Percentiles rank a stretch among this genome's conserved stretches.
Evolutionary conservation across 176 grass and related monocot species (phyloP).

Genomic region (barley (Hordeum vulgare)): MorexV3_pseudomolecules_assembly NC_058519.1:43695761-43696260

Average conservation of each 20-base stretch:
- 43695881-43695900: slow-evolving; percentile 48
- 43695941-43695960: slow-evolving; percentile 38
- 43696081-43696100: background rate
- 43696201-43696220: no score
- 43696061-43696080: background rate
- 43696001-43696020: background rate
- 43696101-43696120: background rate
- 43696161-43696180: no score
- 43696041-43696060: background rate
- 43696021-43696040: background rate
- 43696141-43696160: no score
- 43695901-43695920: slow-evolving; percentile 59
- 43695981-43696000: background rate
- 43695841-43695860: slow-evolving; percentile 55
- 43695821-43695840: slow-evolving; percentile 30
- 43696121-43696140: no score
- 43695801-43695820: slow-evolving; percentile 28
- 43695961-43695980: background rate
- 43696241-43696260: no score
- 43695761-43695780: slow-evolving; percentile 67
- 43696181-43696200: no score
- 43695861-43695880: slow-evolving; percentile 55
- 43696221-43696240: no score
- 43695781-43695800: slow-evolving; percentile 56
- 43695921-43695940: slow-evolving; percentile 33